These are phyloP conservation scores for Sarocladiaceae sp. DNA, from an alignment of 2,329 filamentous ascomycete species.

Conservation along the genomic window DNA sequence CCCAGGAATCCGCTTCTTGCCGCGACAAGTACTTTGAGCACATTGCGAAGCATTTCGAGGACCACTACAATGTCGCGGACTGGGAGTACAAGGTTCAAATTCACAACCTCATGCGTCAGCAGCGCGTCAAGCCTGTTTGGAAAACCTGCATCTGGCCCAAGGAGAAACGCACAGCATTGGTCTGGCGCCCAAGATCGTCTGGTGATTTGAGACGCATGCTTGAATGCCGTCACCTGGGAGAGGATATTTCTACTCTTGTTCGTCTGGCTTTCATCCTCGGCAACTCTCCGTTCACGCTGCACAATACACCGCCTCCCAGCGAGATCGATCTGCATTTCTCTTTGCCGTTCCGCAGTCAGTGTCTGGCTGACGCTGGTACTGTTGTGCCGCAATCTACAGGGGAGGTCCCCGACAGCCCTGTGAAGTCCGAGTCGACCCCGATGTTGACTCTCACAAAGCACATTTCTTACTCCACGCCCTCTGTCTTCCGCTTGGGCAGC, in stretches of 20 bases:
- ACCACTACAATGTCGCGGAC: conserved; percentile 34
- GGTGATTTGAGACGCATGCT: conserved; percentile 40
- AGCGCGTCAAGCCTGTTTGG: conserved; percentile 38
- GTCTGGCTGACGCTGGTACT: conserved; percentile 23
- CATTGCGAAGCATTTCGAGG: conserved; percentile 42
- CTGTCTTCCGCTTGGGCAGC: conserved; percentile 27
- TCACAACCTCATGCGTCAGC: conserved; percentile 40
- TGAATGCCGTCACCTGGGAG: conserved; percentile 37
- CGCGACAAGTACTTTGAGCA: conserved; percentile 43
- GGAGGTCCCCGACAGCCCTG: conserved; percentile 3
- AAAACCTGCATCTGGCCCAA: conserved; percentile 43
- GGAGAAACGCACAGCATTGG: conserved; percentile 34
- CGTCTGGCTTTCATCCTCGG: conserved; percentile 40
- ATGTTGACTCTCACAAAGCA: conserved; percentile 23
- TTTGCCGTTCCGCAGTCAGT: conserved; percentile 31
- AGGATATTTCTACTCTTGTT: conserved; percentile 36
- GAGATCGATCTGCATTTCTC: conserved; percentile 36
- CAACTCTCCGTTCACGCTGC: conserved; percentile 33
- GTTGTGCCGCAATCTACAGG: neutral
- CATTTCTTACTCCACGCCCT: conserved; percentile 13
- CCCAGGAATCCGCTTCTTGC: conserved; percentile 29
- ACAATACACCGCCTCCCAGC: conserved; percentile 30
- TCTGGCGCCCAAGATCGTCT: conserved; percentile 37
- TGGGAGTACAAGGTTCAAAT: conserved; percentile 41
- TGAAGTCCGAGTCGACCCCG: conserved; percentile 18